Evolutionary conservation across 805 yeast species (phyloP).

Genomic region (Schizosaccharomyces japonicus): DNA sequence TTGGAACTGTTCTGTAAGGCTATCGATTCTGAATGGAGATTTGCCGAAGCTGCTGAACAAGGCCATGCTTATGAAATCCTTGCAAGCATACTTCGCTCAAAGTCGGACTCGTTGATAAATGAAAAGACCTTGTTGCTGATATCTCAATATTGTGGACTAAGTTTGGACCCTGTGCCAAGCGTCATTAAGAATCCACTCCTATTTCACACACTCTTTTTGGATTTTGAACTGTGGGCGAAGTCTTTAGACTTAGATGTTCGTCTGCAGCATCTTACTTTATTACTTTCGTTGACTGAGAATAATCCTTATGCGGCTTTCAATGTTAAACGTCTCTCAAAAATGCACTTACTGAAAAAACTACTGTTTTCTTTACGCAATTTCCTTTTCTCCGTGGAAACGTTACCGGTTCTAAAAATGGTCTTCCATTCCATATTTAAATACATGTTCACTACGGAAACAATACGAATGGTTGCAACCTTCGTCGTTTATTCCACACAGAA

Average conservation of each 20-base stretch:
- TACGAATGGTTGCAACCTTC: slow-evolving; percentile 30
- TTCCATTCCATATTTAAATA: slow-evolving; percentile 21
- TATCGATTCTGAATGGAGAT: slow-evolving; percentile 26
- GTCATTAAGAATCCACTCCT: slow-evolving; percentile 33
- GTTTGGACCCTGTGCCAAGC: too few species aligned
- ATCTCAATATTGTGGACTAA: slow-evolving; percentile 31
- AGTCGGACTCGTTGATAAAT: slow-evolving; percentile 16
- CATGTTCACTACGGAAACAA: slow-evolving; percentile 30
- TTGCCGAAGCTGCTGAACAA: slow-evolving; percentile 33
- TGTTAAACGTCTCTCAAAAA: slow-evolving; percentile 25
- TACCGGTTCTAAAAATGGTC: slow-evolving; percentile 20
- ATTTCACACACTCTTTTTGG: slow-evolving; percentile 35
- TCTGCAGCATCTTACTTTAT: slow-evolving; percentile 31
- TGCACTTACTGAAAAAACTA: slow-evolving; percentile 25
- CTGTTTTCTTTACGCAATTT: slow-evolving; percentile 27
- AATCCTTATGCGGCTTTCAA: slow-evolving; percentile 32
- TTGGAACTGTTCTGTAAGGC: neutral
- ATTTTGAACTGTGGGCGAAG: slow-evolving; percentile 32
- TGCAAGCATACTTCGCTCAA: slow-evolving; percentile 28
- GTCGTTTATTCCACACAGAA: slow-evolving; percentile 24
- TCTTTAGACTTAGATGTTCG: slow-evolving; percentile 21
- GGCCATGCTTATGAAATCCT: slow-evolving; percentile 37
- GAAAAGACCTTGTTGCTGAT: slow-evolving; percentile 27
- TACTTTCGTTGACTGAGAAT: slow-evolving; percentile 27
- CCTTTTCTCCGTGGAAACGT: slow-evolving; percentile 18